Evolutionary conservation across 2,329 filamentous ascomycete species (phyloP), one percentile per base, ranked within the genome.

Genomic region (Cercospora sp.): DNA sequence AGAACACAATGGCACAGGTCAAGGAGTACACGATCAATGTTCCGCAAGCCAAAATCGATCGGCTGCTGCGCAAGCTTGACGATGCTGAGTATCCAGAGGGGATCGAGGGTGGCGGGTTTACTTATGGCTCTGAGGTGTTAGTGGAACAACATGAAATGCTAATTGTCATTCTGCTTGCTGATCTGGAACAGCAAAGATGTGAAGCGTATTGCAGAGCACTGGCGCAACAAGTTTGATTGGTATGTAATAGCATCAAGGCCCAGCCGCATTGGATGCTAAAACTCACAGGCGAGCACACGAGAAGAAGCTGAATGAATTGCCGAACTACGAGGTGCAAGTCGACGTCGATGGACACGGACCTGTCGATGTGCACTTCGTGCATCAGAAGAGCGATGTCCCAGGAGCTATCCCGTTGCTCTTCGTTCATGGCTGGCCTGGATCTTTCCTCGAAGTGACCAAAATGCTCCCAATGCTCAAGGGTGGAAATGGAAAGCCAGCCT

Each of bases 371-470:
- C 90, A 92, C 78, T 90, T 89, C 74, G 77, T 91, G 3, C 86
- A 90, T 74, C 82, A 89, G 71, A 81, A 78, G 61, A 88, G 85
- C 72, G 73, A 78, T 1, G 80, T 81, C 1, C 70, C 82, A 1
- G 81, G 81, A n/a, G 87, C 87, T 1, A 86, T 92, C 53, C 89
- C 90, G 0, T 74, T 92, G 32, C 76, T 92, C 0, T 91, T 92
- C 75, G 82, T 84, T 16, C 89, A 91, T 74, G 89, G 89, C 12
- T 91, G 84, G 76, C 90, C 90, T 0, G 90, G 90, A 0, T 89
- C 85, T 70, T 91, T 90, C 74, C 76, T 90, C 53, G 90, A 92
- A 77, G 88, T 87, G 1, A 79, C 81, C 28, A 91, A 90, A 74
- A 79, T 92, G 51, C 80, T 93, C 0, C 77, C 80, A 2, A 71